Evolutionary conservation across 305 asterid genomes (phyloP), one percentile per base, ranked within the genome.

Genomic region (Caryopteris hybrid): DNA sequence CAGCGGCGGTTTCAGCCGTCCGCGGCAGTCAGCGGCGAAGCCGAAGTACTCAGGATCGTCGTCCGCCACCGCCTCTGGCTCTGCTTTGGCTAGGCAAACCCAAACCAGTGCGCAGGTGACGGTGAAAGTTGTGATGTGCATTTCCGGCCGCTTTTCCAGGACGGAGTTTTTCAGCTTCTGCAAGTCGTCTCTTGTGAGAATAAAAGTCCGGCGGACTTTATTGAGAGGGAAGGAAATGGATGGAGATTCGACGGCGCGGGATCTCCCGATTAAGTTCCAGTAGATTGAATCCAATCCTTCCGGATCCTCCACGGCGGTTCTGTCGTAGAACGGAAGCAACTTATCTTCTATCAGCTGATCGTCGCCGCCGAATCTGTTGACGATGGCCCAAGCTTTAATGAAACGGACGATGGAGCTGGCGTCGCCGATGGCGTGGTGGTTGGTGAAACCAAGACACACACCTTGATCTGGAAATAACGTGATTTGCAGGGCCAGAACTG

Each of bases 401-500:
- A 81, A 81, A 0, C 79, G 78, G 21, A 81, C 86, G 69, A 83
- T 70, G 25, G 71, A 46, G 52, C 79, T 78, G 1, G 88, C 89
- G 59, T 84, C 88, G 31, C 81, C 85, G 27, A 69, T 76, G 14
- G 82, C 74, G 61, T 84, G 92, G 76, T 81, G 85, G 64, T 77
- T 79, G 22, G 87, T 74, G 65, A 79, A 73, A 0, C 89, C 89
- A 0, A 86, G 2, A 20, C 82, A 83, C 9, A 86, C 48, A 0
- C 92, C 92, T 3, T 5, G 60, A 3, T 68, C 75, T 6, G 92
- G 86, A 27, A 86, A 86, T 0, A 86, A 47, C 23, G 92, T 86
- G 61, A 80, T 79, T 16, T 86, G 89, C 33, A 86, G 65, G 5
- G 87, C 83, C 10, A 86, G 25, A 17, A 74, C 81, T 0, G 87